Conservation (phyloP, 495 filamentous ascomycete genomes). For the Penicillium verhagenii region DNA sequence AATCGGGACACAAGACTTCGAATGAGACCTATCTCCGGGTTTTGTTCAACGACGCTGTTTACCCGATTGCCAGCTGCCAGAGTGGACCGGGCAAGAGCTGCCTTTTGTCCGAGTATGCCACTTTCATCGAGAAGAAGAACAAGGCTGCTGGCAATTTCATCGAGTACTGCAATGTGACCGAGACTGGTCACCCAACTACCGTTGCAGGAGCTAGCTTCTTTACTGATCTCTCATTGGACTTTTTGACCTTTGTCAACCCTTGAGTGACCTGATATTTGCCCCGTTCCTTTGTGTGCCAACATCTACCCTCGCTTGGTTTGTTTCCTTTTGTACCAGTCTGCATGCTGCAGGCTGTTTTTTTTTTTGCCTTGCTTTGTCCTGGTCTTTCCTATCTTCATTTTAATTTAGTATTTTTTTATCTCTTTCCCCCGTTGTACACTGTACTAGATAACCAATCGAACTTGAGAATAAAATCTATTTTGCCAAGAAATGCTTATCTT, state of each 20-base stretch:
- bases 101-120: slow-evolving; percentile 42
- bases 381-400: not conserved
- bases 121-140: slow-evolving; percentile 41
- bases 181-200: slow-evolving; percentile 23
- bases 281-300: not conserved
- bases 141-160: slow-evolving; percentile 42
- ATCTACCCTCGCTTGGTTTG: not conserved
- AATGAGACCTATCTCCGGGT: slow-evolving; percentile 42
- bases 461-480: not conserved
- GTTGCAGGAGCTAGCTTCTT: slow-evolving; percentile 46
- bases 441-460: not conserved
- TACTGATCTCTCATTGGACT: slow-evolving; percentile 39
- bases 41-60: slow-evolving; percentile 55
- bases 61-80: slow-evolving; percentile 46
- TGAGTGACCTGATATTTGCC: not conserved
- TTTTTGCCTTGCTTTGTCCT: not conserved
- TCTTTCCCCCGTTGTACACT: not conserved
- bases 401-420: not conserved
- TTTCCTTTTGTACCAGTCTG: not conserved
- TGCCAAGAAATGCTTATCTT: slow-evolving; percentile 11
- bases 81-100: slow-evolving; percentile 48
- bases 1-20: slow-evolving; percentile 8
- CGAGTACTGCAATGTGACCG: slow-evolving; percentile 43
- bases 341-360: not conserved
- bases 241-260: slow-evolving; percentile 31